These are phyloP conservation scores for Neurospora pannonica DNA, from an alignment of 495 filamentous ascomycete species.

Conservation along the genomic window DNA sequence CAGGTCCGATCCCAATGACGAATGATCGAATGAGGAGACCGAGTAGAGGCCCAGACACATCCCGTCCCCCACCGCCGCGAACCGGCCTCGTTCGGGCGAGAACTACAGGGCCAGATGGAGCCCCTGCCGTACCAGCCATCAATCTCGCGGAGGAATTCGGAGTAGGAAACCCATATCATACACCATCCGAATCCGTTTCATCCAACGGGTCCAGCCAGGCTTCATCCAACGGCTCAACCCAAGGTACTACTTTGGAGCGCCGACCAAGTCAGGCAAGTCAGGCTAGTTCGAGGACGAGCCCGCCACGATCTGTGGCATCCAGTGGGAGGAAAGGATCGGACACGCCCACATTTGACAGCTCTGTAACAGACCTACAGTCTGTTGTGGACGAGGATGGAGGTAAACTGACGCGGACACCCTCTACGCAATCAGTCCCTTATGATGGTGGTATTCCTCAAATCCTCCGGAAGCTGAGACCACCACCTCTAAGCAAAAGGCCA, in stretches of 20 bases:
- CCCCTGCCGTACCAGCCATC: conserved; percentile 27
- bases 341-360: conserved; percentile 31
- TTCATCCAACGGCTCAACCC: neutral
- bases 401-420: neutral
- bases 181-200: conserved; percentile 54
- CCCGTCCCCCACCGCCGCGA: conserved; percentile 40
- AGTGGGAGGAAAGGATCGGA: conserved; percentile 29
- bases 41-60: conserved; percentile 39
- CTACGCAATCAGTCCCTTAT: neutral
- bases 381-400: conserved; percentile 32
- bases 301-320: conserved; percentile 36
- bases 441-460: neutral
- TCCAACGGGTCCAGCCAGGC: conserved; percentile 51
- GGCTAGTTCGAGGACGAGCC: conserved; percentile 65
- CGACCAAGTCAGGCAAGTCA: conserved; percentile 55
- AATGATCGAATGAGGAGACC: conserved; percentile 28
- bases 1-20: conserved; percentile 7
- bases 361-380: conserved; percentile 45
- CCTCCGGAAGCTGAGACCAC: conserved; percentile 11
- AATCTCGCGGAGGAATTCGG: conserved; percentile 45
- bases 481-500: conserved; percentile 12
- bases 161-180: conserved; percentile 49
- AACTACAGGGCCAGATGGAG: conserved; percentile 11
- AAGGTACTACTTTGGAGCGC: conserved; percentile 16
- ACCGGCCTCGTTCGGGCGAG: conserved; percentile 29